These are phyloP conservation scores for Talaromyces sp. DNA, from an alignment of 2,329 filamentous ascomycete genomes.

Conservation along the genomic window DNA sequence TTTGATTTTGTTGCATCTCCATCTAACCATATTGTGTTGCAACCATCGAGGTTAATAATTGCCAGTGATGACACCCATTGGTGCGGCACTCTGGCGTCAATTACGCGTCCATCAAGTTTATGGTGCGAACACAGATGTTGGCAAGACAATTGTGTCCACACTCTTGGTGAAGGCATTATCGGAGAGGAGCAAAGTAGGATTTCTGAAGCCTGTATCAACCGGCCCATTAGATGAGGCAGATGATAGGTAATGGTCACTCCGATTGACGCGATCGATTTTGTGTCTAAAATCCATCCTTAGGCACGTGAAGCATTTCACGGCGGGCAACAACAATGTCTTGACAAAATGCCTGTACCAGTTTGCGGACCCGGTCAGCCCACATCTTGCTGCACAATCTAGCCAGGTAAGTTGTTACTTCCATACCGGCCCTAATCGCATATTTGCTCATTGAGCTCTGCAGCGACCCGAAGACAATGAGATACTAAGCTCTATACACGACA, in stretches of 20 bases:
- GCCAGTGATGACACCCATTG: conserved; percentile 47
- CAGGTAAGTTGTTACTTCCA: conserved; percentile 27
- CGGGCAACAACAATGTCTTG: conserved; percentile 40
- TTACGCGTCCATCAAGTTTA: conserved; percentile 72
- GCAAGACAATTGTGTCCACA: conserved; percentile 78
- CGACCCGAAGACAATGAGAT: conserved; percentile 50
- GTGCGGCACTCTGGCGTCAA: conserved; percentile 64
- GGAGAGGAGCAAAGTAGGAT: conserved; percentile 46
- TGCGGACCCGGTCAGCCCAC: conserved; percentile 70
- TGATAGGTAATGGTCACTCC: conserved; percentile 61
- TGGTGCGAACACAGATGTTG: conserved; percentile 79
- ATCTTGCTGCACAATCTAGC: conserved; percentile 62
- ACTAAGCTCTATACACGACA: conserved; percentile 47
- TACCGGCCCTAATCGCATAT: neutral
- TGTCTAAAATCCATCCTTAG: conserved; percentile 35
- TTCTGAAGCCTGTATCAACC: conserved; percentile 79
- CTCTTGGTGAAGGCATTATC: conserved; percentile 63
- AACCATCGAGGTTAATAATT: neutral
- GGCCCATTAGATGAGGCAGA: conserved; percentile 68
- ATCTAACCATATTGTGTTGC: neutral
- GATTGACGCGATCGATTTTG: conserved; percentile 46
- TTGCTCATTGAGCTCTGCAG: conserved; percentile 31
- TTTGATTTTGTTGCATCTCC: neutral
- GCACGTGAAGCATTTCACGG: conserved; percentile 61
- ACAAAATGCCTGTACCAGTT: conserved; percentile 69